phyloP scores from a whole-genome alignment of 2,329 filamentous ascomycete species.

The Fonsecaea nubica region DNA sequence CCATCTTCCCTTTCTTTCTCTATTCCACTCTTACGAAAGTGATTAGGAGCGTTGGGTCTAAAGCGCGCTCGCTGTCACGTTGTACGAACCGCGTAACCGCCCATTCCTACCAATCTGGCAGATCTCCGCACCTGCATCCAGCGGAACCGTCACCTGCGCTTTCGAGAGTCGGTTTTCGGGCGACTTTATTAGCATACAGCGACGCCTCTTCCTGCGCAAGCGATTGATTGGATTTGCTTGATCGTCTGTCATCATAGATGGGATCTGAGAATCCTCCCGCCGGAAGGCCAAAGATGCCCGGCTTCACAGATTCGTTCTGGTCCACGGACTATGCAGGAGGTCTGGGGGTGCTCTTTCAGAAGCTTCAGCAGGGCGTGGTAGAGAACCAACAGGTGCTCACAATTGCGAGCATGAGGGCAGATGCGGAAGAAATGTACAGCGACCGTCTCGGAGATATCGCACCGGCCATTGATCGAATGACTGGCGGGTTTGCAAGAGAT shows the following conservation, averaged over 20 bases:
- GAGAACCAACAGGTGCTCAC: slow-evolving; percentile 95
- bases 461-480: slow-evolving; percentile 78
- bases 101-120: background rate
- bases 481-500: slow-evolving; percentile 84
- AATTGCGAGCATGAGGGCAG: slow-evolving; percentile 90
- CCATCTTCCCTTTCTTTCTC: background rate
- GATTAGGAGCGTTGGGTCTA: background rate
- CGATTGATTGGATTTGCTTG: background rate
- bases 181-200: background rate
- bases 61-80: slow-evolving; percentile 6
- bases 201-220: background rate
- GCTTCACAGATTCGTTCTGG: slow-evolving; percentile 97
- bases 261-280: slow-evolving; percentile 23
- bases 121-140: slow-evolving; percentile 4
- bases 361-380: slow-evolving; percentile 93
- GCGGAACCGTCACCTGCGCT: background rate
- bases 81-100: slow-evolving; percentile 9
- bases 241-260: slow-evolving; percentile 17
- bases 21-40: background rate
- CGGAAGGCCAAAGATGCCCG: slow-evolving; percentile 67
- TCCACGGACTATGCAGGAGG: slow-evolving; percentile 96
- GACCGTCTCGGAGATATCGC: slow-evolving; percentile 81
- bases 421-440: slow-evolving; percentile 91
- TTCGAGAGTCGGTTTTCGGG: background rate
- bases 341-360: slow-evolving; percentile 90